A percentile compares a stretch with the other conserved stretches of the same genome.
These are phyloP conservation scores for Zasmidium angulare DNA, from an alignment of 2,329 filamentous ascomycete genomes.

Conservation along the genomic window DNA sequence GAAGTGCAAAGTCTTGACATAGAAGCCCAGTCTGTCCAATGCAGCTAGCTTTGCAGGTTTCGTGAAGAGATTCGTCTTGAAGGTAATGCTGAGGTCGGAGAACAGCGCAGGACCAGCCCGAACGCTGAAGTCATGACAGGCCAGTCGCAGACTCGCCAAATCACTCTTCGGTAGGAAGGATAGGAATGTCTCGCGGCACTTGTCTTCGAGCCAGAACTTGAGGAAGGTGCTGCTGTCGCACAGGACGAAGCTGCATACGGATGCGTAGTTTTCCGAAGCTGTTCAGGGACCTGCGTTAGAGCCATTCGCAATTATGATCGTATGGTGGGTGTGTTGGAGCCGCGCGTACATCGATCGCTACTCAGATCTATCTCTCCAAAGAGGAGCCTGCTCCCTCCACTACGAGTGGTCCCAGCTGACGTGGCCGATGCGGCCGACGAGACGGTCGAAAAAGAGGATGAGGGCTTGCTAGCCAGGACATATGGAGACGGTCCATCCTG, in stretches of 20 bases:
- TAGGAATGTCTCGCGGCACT: slow-evolving; percentile 47
- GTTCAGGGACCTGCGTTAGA: slow-evolving; percentile 24
- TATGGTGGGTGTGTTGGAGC: not conserved
- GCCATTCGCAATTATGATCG: slow-evolving; percentile 4
- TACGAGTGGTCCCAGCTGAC: slow-evolving; percentile 35
- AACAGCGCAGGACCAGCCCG: slow-evolving; percentile 70
- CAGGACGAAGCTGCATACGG: slow-evolving; percentile 50
- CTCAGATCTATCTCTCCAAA: slow-evolving; percentile 53
- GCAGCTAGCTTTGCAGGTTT: slow-evolving; percentile 71
- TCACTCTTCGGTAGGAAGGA: slow-evolving; percentile 43
- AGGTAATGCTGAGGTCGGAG: slow-evolving; percentile 66
- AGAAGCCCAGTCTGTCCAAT: slow-evolving; percentile 72
- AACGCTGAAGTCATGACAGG: slow-evolving; percentile 69
- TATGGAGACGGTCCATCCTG: slow-evolving; percentile 25
- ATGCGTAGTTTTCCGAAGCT: slow-evolving; percentile 48
- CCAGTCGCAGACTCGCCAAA: slow-evolving; percentile 57
- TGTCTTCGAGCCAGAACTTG: slow-evolving; percentile 51
- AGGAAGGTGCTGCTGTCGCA: slow-evolving; percentile 51
- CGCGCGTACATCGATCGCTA: slow-evolving; percentile 38
- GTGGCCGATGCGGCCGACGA: slow-evolving; percentile 35
- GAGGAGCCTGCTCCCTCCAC: slow-evolving; percentile 41
- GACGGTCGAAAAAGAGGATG: slow-evolving; percentile 33
- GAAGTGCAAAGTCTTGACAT: slow-evolving; percentile 78
- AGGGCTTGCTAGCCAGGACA: slow-evolving; percentile 35
- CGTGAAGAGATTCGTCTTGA: slow-evolving; percentile 73